Evolutionary conservation across 805 yeast genomes (phyloP), one percentile per base, ranked within the genome.

Genomic region (Scheffersomyces ergatensis): DNA sequence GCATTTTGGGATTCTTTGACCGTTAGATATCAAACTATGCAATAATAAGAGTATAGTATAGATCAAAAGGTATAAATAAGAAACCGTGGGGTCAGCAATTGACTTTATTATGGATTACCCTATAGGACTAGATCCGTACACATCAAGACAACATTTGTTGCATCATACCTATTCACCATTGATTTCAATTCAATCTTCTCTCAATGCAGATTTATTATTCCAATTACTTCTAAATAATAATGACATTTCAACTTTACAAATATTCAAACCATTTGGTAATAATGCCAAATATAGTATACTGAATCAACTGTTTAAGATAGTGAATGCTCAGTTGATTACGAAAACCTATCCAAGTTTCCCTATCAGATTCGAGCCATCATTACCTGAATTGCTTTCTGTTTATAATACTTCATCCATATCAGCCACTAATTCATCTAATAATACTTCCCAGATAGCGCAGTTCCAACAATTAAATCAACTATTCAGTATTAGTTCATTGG

Each of bases 261-360:
- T 80, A 37, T 44, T 81, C 15, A 59, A 64, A 45, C 82, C 82
- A 0, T 78, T 77, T 54, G 86, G 85, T 5, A 79, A 77, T 48
- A 65, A 61, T 43, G 72, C 78, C 24, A 62, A 65, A 35, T 76
- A 77, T 41, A 55, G 59, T 30, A 49, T 57, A 5, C 58, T 72
- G 18, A 58, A 58, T 48, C 74, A 70, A 47, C 53, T 68, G 20
- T 74, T 74, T 49, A 74, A 70, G 38, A 70, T 78, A 39, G 71
- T 76, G 21, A 81, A 76, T 51, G 68, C 74, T 20, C 82, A 76
- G 53, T 62, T 76, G 33, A 64, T 73, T 30, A 73, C 81, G 15
- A 63, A 69, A 39, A 65, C 62, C 4, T 70, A 74, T 41, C 77
- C 77, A 7, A 76, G 76, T 48, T 80, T 79, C 49, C 78, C 81